Percentiles rank a stretch among this genome's conserved stretches.
Conservation (phyloP, 1,284 basidiomycete genomes). For the Exsudoporus floridanus region DNA sequence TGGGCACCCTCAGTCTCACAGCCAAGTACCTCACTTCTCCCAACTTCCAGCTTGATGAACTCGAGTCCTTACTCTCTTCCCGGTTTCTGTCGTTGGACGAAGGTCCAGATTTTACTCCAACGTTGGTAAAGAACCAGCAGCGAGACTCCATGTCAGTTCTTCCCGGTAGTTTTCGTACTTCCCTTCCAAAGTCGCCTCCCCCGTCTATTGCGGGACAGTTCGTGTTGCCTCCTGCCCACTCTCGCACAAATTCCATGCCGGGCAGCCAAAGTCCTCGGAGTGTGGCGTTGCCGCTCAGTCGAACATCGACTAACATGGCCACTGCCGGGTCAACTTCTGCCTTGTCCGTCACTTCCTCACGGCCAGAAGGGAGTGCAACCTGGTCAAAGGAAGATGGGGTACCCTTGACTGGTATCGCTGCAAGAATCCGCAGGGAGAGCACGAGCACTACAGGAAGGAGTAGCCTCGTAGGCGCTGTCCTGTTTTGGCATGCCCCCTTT, state of each 20-base stretch:
- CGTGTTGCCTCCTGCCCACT: constrained; percentile 46
- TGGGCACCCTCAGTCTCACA: constrained; percentile 60
- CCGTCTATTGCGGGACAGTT: constrained; percentile 55
- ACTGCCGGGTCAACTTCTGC: constrained; percentile 38
- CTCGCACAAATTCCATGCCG: constrained; percentile 37
- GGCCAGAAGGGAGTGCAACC: constrained; percentile 36
- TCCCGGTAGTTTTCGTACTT: constrained; percentile 46
- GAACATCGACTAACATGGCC: constrained; percentile 32
- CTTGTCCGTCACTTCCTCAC: constrained; percentile 40
- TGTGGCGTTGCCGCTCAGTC: constrained; percentile 38
- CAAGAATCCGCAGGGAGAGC: constrained; percentile 46
- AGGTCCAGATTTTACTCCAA: constrained; percentile 61
- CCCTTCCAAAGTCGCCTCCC: constrained; percentile 45
- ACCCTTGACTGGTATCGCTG: constrained; percentile 32
- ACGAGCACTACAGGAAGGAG: constrained; percentile 36
- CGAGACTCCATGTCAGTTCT: constrained; percentile 49
- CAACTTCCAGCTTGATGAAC: constrained; percentile 68
- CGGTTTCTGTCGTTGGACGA: constrained; percentile 64
- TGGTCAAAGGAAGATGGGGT: constrained; percentile 42
- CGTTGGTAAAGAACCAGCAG: constrained; percentile 55
- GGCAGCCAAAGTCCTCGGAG: constrained; percentile 37
- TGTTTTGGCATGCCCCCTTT: constrained; percentile 15
- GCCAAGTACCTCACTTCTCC: constrained; percentile 64
- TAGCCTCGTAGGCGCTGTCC: constrained; percentile 31
- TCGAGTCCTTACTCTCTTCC: constrained; percentile 70